These are phyloP conservation scores for Conticribra weissflogii DNA, from an alignment of 108 stramenopile genomes.

Conservation along the genomic window DNA sequence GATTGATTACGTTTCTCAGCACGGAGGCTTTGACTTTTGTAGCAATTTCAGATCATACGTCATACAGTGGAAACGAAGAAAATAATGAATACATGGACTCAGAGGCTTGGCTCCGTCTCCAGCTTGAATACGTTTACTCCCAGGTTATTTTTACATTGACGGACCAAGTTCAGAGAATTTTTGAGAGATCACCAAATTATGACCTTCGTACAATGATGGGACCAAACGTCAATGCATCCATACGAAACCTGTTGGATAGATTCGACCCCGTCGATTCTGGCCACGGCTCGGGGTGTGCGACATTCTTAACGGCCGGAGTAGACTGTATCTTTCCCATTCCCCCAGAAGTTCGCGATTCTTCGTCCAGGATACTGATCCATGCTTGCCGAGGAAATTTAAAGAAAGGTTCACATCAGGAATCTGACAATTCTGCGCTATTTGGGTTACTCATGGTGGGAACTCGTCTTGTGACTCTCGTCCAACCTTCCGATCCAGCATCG, in stretches of 20 bases:
- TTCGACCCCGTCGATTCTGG: slow-evolving; percentile 30
- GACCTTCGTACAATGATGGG: slow-evolving; percentile 66
- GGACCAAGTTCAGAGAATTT: slow-evolving; percentile 64
- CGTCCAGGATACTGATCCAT: slow-evolving; percentile 49
- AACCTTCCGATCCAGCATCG: slow-evolving; percentile 60
- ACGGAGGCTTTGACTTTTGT: slow-evolving; percentile 74
- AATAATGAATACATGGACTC: slow-evolving; percentile 15
- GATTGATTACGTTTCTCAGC: slow-evolving; percentile 62
- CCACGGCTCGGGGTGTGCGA: slow-evolving; percentile 33
- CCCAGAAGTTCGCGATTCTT: slow-evolving; percentile 59
- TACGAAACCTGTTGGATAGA: slow-evolving; percentile 44
- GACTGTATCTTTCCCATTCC: slow-evolving; percentile 69
- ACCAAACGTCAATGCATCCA: slow-evolving; percentile 43
- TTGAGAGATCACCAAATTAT: slow-evolving; percentile 60
- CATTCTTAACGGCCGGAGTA: slow-evolving; percentile 63
- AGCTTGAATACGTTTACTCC: slow-evolving; percentile 74
- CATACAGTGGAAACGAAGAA: background rate
- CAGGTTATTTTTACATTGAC: slow-evolving; percentile 76
- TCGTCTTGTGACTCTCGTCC: slow-evolving; percentile 63
- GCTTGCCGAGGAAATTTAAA: slow-evolving; percentile 24
- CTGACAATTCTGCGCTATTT: slow-evolving; percentile 52
- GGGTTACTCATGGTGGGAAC: slow-evolving; percentile 64
- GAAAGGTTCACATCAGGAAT: background rate
- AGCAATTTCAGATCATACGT: slow-evolving; percentile 37
- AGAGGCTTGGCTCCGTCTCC: slow-evolving; percentile 64